Evolutionary conservation across 768 basidiomycete species (phyloP), one percentile per base, ranked within the genome.

Genomic region (Lyophyllum shimeji): DNA sequence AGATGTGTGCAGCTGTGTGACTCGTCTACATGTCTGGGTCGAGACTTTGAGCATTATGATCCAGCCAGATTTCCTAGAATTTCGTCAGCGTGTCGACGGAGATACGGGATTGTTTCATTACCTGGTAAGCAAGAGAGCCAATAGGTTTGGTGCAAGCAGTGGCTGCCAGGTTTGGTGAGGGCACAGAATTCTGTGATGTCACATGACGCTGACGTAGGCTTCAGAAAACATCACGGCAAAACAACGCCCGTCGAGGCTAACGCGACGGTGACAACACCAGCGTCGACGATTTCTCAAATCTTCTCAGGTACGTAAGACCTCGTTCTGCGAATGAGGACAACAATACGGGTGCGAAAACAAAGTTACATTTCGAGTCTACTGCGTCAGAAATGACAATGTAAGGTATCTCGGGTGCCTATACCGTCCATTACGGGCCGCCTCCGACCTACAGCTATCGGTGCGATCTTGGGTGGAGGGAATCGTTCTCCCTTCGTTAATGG

Each of bases 371-470:
- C 8, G 12, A 37, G 7, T 8, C 15, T 37, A 37, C 34, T 8
- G 12, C 15, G 29, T 29, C 4, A 29, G 29, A 29, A 29, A 29
- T 29, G 4, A 29, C 5, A 29, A 29, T 29, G 9, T 29, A 4
- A 29, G 9, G 29, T 29, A 29, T 29, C 29, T 29, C 4, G 9
- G 9, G 29, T 29, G 29, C 29, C 37, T 84, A 62, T 84, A 68
- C 72, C 81, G 77, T 74, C 69, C 80, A 77, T 78, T n/a, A 88
- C 85, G 86, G 86, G 86, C 74, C 86, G 79, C 81, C 66, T 59
- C 76, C 77, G 71, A 79, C 76, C 73, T 76, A 54, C 54, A 52
- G 57, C 57, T 70, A 68, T 74, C 78, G 77, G 76, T 62, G 74
- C 78, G 85, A 82, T 87, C 86, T 86, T 87, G 83, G 82, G 82